Conservation (phyloP, 768 basidiomycete species). For the Amanita pseudoporphyria region DNA sequence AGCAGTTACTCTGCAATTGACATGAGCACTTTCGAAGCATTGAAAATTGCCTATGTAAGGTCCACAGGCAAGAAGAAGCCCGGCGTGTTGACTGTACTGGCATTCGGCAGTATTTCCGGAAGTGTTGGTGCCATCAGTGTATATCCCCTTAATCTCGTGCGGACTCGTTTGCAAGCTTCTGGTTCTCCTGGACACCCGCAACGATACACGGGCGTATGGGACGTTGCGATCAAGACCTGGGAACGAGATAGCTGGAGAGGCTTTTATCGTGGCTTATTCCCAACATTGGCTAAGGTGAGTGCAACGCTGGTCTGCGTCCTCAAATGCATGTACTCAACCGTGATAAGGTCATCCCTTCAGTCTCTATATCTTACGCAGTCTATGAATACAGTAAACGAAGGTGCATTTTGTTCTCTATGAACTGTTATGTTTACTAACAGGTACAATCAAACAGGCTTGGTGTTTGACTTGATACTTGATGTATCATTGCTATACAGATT, state of each 20-base stretch:
- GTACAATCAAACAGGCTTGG: constrained; percentile 38
- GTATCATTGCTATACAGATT: constrained; percentile 10
- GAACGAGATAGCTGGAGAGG: constrained; percentile 86
- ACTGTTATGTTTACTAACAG: constrained; percentile 9
- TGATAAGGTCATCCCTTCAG: constrained; percentile 81
- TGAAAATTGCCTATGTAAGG: constrained; percentile 82
- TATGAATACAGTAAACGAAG: constrained; percentile 81
- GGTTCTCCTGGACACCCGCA: constrained; percentile 95
- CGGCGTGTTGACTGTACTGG: constrained; percentile 74
- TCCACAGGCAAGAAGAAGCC: constrained; percentile 88
- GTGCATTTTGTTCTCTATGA: constrained; percentile 28
- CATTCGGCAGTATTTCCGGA: constrained; percentile 89
- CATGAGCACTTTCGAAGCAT: constrained; percentile 94
- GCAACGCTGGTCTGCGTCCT: not conserved
- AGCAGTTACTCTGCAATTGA: constrained; percentile 87
- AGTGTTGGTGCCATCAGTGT: constrained; percentile 91
- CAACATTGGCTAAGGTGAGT: constrained; percentile 82
- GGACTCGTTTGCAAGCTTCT: constrained; percentile 92
- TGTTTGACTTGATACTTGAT: constrained; percentile 28
- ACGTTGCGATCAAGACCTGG: constrained; percentile 76
- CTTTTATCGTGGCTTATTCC: constrained; percentile 88
- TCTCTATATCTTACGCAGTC: constrained; percentile 95
- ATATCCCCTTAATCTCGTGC: constrained; percentile 85
- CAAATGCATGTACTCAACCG: constrained; percentile 2
- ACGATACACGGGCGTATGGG: constrained; percentile 77